Conservation (phyloP, 768 basidiomycete genomes). For the Boletus subparvulus region DNA sequence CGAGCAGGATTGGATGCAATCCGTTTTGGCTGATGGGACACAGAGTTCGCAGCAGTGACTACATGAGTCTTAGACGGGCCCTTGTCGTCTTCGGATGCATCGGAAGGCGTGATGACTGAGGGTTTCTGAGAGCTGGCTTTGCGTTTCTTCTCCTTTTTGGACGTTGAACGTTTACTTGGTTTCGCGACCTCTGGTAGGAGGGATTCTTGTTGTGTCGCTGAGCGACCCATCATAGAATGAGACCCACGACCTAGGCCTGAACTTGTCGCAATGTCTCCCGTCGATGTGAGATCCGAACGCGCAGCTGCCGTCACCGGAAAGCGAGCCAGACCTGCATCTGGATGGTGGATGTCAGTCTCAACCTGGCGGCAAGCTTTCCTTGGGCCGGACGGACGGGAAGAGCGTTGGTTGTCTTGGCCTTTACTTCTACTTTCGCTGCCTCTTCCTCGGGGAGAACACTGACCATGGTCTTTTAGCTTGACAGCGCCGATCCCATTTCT, state of each 20-base stretch:
- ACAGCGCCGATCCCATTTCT: slow-evolving; percentile 11
- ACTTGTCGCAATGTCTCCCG: background rate
- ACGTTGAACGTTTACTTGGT: background rate
- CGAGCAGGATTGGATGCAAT: slow-evolving; percentile 2
- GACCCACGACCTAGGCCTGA: background rate
- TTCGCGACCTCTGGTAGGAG: background rate
- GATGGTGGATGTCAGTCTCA: background rate
- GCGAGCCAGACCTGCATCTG: slow-evolving; percentile 10
- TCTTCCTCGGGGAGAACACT: background rate
- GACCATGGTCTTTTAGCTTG: background rate
- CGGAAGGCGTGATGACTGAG: slow-evolving; percentile 14
- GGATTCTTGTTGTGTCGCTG: background rate
- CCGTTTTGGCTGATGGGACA: slow-evolving; percentile 14
- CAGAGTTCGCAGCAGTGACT: background rate
- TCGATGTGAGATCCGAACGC: background rate
- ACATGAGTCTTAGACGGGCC: background rate
- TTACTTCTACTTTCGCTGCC: background rate
- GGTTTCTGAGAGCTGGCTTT: slow-evolving; percentile 25
- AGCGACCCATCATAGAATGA: background rate
- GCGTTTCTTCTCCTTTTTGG: slow-evolving; percentile 19
- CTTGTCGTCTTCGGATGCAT: slow-evolving; percentile 24
- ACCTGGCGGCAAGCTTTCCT: background rate
- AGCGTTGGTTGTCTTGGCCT: background rate
- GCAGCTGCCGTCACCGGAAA: background rate
- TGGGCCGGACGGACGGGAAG: background rate